Evolutionary conservation across 2,329 filamentous ascomycete genomes (phyloP).

Genomic region (Ambrosiella xylebori): DNA sequence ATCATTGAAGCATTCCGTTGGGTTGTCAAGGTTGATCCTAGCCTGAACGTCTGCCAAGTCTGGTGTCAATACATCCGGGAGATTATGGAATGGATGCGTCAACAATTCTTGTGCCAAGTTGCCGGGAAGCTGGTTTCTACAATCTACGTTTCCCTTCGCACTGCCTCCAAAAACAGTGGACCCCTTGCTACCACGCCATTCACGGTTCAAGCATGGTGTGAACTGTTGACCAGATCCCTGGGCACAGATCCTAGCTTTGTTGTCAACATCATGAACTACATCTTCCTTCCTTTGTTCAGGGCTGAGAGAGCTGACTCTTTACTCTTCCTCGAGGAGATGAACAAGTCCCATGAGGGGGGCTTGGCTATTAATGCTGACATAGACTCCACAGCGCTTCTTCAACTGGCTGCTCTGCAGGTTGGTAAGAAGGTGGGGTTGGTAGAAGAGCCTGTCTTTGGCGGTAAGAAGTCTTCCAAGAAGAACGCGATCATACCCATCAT

Average conservation of each 20-base stretch:
- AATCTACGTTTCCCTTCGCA: conserved; percentile 32
- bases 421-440: conserved; percentile 55
- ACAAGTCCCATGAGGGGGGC: conserved; percentile 29
- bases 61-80: conserved; percentile 36
- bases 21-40: conserved; percentile 17
- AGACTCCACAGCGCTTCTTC: conserved; percentile 38
- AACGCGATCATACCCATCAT: conserved; percentile 17
- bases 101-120: conserved; percentile 40
- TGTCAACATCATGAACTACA: conserved; percentile 46
- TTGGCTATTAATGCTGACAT: conserved; percentile 22
- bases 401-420: conserved; percentile 50
- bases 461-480: conserved; percentile 11
- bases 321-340: conserved; percentile 40
- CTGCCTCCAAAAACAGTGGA: conserved; percentile 17
- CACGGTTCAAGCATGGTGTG: conserved; percentile 32
- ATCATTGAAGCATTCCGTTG: conserved; percentile 27
- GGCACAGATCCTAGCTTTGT: conserved; percentile 32
- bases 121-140: conserved; percentile 45
- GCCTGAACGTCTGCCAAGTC: conserved; percentile 21
- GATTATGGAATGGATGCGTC: conserved; percentile 37
- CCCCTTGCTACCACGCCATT: conserved; percentile 16
- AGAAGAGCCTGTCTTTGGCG: conserved; percentile 35
- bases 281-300: conserved; percentile 46
- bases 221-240: conserved; percentile 37
- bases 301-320: conserved; percentile 35